phyloP scores from a whole-genome alignment of 371 early-diverging fungal species.

The Funneliformis caledonium region DNA sequence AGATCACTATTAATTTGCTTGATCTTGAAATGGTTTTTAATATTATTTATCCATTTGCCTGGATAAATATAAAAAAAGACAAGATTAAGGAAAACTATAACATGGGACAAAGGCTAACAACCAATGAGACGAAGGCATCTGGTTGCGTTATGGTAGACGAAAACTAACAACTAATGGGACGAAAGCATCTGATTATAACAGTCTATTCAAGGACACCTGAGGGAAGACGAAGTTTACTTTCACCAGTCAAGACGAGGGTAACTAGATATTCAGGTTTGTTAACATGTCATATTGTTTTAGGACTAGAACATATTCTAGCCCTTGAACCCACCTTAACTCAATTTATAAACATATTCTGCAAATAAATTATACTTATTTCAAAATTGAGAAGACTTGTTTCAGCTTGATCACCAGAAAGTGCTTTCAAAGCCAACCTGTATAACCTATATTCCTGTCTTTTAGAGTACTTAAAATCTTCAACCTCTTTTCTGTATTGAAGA shows the following conservation, averaged over 20 bases:
- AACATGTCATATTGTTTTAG: neutral
- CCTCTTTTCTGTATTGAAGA: conserved; percentile 31
- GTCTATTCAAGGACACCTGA: conserved; percentile 15
- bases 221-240: neutral
- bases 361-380: conserved; percentile 16
- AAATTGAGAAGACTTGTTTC: conserved; percentile 28
- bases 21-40: neutral
- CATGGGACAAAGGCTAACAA: conserved; percentile 20
- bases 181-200: no score
- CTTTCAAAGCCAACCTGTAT: conserved; percentile 1
- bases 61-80: neutral
- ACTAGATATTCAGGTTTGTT: conserved; percentile 15
- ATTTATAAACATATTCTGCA: no score
- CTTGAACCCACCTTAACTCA: neutral
- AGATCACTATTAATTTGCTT: neutral
- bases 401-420: conserved; percentile 19
- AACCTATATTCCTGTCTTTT: conserved; percentile 34
- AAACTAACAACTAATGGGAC: no score
- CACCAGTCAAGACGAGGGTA: neutral
- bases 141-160: conserved; percentile 18
- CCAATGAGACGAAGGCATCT: conserved; percentile 9
- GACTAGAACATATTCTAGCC: conserved; percentile 3
- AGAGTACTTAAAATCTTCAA: conserved; percentile 31
- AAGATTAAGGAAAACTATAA: conserved; percentile 6
- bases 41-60: neutral